phyloP scores from a whole-genome alignment of 768 basidiomycete species.

The Macrolepiota fuliginosa region DNA sequence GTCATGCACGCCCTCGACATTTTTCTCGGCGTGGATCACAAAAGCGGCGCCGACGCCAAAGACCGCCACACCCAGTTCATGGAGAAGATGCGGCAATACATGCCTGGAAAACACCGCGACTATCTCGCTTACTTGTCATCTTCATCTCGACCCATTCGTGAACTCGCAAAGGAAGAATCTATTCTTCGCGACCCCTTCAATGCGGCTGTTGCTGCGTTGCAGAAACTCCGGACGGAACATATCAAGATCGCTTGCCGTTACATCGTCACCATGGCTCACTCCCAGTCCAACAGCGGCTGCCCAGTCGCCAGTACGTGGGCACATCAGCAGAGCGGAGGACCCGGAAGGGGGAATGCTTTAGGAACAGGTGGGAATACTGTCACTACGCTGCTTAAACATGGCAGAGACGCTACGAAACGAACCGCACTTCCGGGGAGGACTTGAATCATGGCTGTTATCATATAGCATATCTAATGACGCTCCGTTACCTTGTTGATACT shows the following conservation, averaged over 20 bases:
- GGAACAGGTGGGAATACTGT: constrained; percentile 93
- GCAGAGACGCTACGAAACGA: constrained; percentile 76
- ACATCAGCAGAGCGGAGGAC: constrained; percentile 36
- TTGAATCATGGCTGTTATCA: background rate
- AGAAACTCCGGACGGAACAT: constrained; percentile 81
- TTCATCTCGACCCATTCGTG: constrained; percentile 59
- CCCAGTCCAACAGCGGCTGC: constrained; percentile 42
- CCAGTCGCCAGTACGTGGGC: constrained; percentile 57
- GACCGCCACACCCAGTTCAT: constrained; percentile 78
- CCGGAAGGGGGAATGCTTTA: constrained; percentile 51
- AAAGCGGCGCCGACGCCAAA: constrained; percentile 55
- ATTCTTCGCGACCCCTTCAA: constrained; percentile 77
- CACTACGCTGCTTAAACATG: constrained; percentile 80
- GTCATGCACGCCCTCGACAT: constrained; percentile 85
- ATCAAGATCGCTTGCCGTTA: constrained; percentile 89
- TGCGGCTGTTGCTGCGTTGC: constrained; percentile 71
- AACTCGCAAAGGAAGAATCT: constrained; percentile 55
- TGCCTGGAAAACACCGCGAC: constrained; percentile 89
- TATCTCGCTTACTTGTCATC: constrained; percentile 71
- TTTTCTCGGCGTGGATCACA: constrained; percentile 88
- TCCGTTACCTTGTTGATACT: background rate
- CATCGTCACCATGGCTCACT: constrained; percentile 79
- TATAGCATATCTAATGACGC: background rate
- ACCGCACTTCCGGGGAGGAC: constrained; percentile 10
- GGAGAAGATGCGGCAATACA: constrained; percentile 91